Conservation (phyloP, 192 early-diverging fungal species). For the Coemansia sp. region DNA sequence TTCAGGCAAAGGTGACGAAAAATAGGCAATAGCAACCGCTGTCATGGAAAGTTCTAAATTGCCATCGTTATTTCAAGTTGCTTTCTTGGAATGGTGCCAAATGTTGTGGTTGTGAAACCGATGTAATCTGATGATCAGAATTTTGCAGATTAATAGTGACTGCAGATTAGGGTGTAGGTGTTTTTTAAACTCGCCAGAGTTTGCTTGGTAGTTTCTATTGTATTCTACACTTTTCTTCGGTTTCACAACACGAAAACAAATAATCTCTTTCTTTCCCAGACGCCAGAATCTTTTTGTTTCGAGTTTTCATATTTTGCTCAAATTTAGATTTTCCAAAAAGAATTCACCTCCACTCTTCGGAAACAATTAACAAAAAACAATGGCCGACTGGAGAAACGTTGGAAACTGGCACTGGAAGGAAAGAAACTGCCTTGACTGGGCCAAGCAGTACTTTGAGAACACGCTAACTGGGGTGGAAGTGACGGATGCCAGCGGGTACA, state of each 20-base stretch:
- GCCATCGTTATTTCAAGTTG: no score
- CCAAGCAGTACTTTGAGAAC: constrained; percentile 76
- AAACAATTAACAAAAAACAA: constrained; percentile 10
- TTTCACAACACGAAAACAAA: no score
- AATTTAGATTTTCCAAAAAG: not conserved
- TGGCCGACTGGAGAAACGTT: constrained; percentile 76
- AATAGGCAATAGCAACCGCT: no score
- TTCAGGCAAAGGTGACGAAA: not conserved
- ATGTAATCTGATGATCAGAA: not conserved
- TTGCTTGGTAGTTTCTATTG: not conserved
- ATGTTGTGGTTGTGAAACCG: not conserved
- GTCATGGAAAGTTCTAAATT: no score
- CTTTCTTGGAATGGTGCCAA: no score
- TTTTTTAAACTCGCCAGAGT: not conserved
- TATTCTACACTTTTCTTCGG: no score
- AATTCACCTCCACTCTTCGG: not conserved
- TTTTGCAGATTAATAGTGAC: no score
- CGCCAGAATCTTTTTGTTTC: not conserved
- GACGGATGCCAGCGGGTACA: constrained; percentile 57
- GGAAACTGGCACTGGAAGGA: constrained; percentile 80
- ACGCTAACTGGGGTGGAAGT: constrained; percentile 60
- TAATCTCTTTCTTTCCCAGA: not conserved
- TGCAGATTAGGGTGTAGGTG: not conserved
- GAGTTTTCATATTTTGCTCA: not conserved
- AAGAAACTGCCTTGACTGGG: constrained; percentile 93